phyloP scores from a whole-genome alignment of 495 filamentous ascomycete species.

The Aspergillus bridgeri region DNA sequence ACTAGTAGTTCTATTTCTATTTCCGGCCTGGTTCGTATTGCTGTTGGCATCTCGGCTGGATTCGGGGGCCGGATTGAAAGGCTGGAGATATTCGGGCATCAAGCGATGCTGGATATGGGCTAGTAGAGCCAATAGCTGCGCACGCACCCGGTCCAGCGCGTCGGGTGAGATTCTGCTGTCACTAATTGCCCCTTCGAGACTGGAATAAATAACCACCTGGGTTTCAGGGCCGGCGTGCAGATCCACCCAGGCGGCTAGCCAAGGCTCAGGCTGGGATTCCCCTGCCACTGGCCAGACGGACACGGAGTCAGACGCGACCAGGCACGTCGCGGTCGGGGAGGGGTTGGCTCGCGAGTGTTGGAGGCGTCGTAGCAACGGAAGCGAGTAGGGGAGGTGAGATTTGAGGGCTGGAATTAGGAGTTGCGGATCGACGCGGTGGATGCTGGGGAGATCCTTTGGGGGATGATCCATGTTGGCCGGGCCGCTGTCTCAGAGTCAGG shows the following conservation, averaged over 20 bases:
- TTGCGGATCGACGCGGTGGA: constrained; percentile 36
- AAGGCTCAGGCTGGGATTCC: constrained; percentile 15
- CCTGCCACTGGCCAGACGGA: constrained; percentile 29
- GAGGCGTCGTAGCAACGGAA: constrained; percentile 55
- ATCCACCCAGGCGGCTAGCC: constrained; percentile 57
- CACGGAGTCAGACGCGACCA: constrained; percentile 16
- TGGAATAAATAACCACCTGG: constrained; percentile 57
- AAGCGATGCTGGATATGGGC: constrained; percentile 22
- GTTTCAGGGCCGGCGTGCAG: constrained; percentile 55
- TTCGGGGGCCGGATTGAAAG: not conserved
- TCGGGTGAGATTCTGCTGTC: not conserved
- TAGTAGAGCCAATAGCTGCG: constrained; percentile 31
- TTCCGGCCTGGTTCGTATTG: not conserved
- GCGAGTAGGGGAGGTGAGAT: constrained; percentile 51
- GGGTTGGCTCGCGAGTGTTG: constrained; percentile 46
- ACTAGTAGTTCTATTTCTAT: too few species aligned
- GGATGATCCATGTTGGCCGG: not conserved
- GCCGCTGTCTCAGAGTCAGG: not conserved
- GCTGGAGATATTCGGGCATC: constrained; percentile 26
- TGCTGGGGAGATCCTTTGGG: constrained; percentile 2
- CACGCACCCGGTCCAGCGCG: constrained; percentile 15
- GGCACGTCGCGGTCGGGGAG: constrained; percentile 38
- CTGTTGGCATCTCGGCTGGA: not conserved
- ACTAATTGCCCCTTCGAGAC: constrained; percentile 38
- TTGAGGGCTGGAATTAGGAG: constrained; percentile 35